Conservation (phyloP, 306 rosid genomes). For the Dalbergia cochinchinensis region DNA sequence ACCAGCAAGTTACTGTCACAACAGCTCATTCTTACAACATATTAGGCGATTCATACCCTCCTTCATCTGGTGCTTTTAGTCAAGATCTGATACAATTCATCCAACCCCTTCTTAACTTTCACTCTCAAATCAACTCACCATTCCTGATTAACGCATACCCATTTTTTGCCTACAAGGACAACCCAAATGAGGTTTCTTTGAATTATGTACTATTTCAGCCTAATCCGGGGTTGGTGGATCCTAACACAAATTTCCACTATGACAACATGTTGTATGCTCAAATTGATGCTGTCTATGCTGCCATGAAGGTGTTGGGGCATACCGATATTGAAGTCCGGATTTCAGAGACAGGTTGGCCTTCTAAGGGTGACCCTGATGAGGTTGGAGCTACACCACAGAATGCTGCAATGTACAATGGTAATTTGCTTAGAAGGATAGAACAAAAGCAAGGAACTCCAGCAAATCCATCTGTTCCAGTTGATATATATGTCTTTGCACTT, state of each 20-base stretch:
- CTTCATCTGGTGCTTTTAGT: conserved; percentile 70
- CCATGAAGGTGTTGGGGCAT: conserved; percentile 76
- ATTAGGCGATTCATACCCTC: conserved; percentile 69
- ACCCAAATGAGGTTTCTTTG: conserved; percentile 60
- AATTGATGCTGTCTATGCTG: conserved; percentile 83
- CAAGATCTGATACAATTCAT: conserved; percentile 61
- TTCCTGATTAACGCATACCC: conserved; percentile 85
- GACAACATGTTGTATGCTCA: conserved; percentile 95
- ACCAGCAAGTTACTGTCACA: conserved; percentile 63
- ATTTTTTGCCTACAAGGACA: conserved; percentile 78
- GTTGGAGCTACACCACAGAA: conserved; percentile 76
- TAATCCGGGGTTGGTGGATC: conserved; percentile 71
- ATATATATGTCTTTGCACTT: conserved; percentile 79
- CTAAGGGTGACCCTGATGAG: conserved; percentile 75
- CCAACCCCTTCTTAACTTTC: conserved; percentile 70
- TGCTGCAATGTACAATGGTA: conserved; percentile 76
- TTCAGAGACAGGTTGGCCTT: conserved; percentile 98
- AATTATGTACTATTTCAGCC: conserved; percentile 79
- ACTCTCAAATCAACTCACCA: conserved; percentile 65
- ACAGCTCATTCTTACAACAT: conserved; percentile 75
- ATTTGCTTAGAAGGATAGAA: conserved; percentile 64
- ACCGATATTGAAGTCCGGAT: conserved; percentile 67
- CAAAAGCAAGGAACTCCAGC: conserved; percentile 78
- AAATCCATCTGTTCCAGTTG: conserved; percentile 78
- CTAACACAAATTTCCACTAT: conserved; percentile 73